Evolutionary conservation across 1,284 basidiomycete species (phyloP).

Genomic region (Chalciporus sp.): DNA sequence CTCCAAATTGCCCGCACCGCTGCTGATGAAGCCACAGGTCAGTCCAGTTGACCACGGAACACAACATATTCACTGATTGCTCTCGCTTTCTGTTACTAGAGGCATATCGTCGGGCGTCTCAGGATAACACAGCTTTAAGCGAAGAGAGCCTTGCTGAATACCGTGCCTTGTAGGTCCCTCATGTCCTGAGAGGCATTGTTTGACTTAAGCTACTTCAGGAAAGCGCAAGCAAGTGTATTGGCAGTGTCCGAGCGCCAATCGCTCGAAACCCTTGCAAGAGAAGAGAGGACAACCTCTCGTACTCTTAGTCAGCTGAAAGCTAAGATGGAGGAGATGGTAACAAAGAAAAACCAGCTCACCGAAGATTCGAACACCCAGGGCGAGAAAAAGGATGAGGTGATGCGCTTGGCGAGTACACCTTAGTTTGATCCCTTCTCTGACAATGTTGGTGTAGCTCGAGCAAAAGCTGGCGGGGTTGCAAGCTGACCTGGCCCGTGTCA

Average conservation of each 20-base stretch:
- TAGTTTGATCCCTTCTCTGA: conserved; percentile 5
- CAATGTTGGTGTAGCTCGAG: conserved; percentile 52
- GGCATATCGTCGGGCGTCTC: conserved; percentile 73
- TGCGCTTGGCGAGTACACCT: conserved; percentile 7
- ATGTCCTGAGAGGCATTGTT: neutral
- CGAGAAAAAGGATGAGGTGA: conserved; percentile 63
- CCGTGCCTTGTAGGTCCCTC: conserved; percentile 67
- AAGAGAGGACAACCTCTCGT: conserved; percentile 76
- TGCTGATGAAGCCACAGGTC: conserved; percentile 80
- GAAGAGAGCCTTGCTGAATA: conserved; percentile 90
- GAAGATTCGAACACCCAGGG: conserved; percentile 61
- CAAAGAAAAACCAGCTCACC: conserved; percentile 61
- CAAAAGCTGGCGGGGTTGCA: conserved; percentile 56
- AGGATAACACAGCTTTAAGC: conserved; percentile 77
- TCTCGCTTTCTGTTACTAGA: conserved; percentile 45
- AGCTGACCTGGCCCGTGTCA: conserved; percentile 56
- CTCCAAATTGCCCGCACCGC: conserved; percentile 68
- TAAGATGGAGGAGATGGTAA: conserved; percentile 67
- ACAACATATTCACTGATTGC: conserved; percentile 2
- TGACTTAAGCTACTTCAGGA: conserved; percentile 47
- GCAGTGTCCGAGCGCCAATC: conserved; percentile 89
- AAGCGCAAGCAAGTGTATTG: conserved; percentile 74
- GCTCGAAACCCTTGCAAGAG: conserved; percentile 80
- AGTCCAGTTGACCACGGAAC: conserved; percentile 4
- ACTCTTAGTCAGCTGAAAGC: conserved; percentile 68